Evolutionary conservation across 768 basidiomycete species (phyloP), one percentile per base, ranked within the genome.

Genomic region (Baorangia bicolor): DNA sequence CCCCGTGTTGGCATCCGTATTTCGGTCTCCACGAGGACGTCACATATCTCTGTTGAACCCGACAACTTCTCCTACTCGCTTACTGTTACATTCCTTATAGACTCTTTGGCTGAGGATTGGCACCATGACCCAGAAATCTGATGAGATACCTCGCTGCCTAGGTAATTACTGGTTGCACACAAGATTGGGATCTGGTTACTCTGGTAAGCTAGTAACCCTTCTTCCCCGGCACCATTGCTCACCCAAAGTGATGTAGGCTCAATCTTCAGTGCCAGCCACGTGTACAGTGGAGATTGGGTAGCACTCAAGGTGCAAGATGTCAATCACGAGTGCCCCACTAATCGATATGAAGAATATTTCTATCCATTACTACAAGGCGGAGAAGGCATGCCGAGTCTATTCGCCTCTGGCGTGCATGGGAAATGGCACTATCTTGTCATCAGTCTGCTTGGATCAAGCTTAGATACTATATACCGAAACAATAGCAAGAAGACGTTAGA

Each of bases 361-460:
- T 92, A 90, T 64, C 88, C 88, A 20, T 61, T 79, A 8, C 70
- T 92, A 13, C 87, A 87, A 71, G 89, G 89, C 18, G 88, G 81
- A 23, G 75, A 77, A 41, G 89, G 89, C 6, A 87, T 92, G 80
- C 89, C 89, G 0, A 83, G 74, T 16, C 74, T 92, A n/a, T 89
- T 80, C 73, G 86, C 81, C 4, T 72, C 81, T 27, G 84, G 84
- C 9, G 75, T 81, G 2, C 73, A 81, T 49, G 82, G 80, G 6
- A 71, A 73, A 55, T 87, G 85, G 85, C 82, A 86, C 64, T 87
- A 79, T 69, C 83, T 92, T 39, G 89, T 82, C n/a, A 89, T 92
- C 62, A 86, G 86, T 69, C 73, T 92, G 14, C 79, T 92, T 13
- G 89, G 89, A 14, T 65, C 79, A 21, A 90, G 87, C 64, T 70